phyloP scores from a whole-genome alignment of 2,329 filamentous ascomycete genomes.

The Rhinocladiella similis region DNA sequence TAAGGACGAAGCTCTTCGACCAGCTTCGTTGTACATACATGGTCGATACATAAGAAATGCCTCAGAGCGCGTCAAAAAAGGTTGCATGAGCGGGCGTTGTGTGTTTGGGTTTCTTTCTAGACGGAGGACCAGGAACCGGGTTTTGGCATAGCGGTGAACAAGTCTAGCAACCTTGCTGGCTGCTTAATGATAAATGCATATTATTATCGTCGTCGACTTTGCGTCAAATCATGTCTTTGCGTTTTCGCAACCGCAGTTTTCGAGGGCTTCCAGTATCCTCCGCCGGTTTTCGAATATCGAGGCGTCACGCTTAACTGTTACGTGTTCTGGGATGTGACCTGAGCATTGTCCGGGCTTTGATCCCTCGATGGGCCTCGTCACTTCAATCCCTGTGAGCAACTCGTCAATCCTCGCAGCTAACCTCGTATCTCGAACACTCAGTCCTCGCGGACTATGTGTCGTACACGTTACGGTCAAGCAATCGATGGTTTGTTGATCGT shows the following conservation, averaged over 20 bases:
- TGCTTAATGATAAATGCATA: neutral
- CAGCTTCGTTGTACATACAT: slow-evolving; percentile 21
- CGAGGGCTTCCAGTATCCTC: slow-evolving; percentile 16
- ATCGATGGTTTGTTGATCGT: neutral
- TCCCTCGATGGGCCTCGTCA: neutral
- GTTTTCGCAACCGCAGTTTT: slow-evolving; percentile 16
- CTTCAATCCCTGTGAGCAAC: slow-evolving; percentile 6
- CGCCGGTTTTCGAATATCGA: slow-evolving; percentile 15
- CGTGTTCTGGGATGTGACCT: neutral
- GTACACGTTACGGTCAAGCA: slow-evolving; percentile 29
- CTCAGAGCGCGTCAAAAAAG: neutral
- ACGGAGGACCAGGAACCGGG: slow-evolving; percentile 4
- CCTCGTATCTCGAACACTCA: slow-evolving; percentile 27
- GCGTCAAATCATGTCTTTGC: neutral
- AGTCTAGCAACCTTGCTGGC: neutral
- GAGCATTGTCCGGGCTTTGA: neutral
- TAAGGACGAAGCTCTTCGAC: slow-evolving; percentile 8
- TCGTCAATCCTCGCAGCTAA: slow-evolving; percentile 22
- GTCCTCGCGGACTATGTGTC: slow-evolving; percentile 28
- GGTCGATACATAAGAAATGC: slow-evolving; percentile 9
- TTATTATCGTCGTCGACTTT: neutral
- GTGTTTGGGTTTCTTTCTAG: neutral
- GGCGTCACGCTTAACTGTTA: slow-evolving; percentile 3
- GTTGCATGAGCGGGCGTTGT: slow-evolving; percentile 14
- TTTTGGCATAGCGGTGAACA: neutral